Base-by-base conservation (phyloP, 2,329 filamentous ascomycete species). In the Ceratocystis variospora region DNA sequence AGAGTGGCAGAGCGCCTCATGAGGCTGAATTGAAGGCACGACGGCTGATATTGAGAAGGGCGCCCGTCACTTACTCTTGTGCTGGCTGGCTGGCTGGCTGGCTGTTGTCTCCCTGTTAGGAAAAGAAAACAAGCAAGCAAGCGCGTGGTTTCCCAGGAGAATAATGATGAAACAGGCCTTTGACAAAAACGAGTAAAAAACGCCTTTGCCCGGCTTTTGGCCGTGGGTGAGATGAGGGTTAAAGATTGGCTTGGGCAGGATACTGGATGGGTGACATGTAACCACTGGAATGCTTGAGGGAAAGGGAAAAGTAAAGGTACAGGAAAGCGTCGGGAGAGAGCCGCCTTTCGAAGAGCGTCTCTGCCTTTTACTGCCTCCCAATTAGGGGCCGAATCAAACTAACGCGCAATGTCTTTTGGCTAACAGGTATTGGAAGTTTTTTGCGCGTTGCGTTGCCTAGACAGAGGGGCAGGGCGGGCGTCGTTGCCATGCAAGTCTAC, bases 141-240 rank as follows among this genome's bases (percentile, higher is more conserved):
- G 63, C 48, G 64, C 64, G 64, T 31, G 64, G 64, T 66, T 59
- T 57, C 44, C 55, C 17, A 33, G 64, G 55, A 62, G 55, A 66
- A 48, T 17, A 66, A 48, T 22, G 22, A n/a, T 61, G 55, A 61
- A 66, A 65, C 50, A 48, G 57, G 33, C 44, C 41, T 8, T 28
- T 17, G 44, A 46, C 12, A 37, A 61, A 61, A 61, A 48, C 50
- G 55, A 48, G 19, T 55, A 7, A 31, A 17, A 15, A 57, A 6
- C 15, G 25, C 12, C 53, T 28, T 57, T 5, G 25, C 28, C 12
- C 19, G 19, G 48, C 48, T 53, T n/a, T n/a, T 22, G 48, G 48
- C 48, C 22, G 8, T 50, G n/a, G 48, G 8, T 50, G 48, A 19
- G 48, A 50, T 12, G 48, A 22, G 8, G 48, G 37, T 41, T 3